Conservation (phyloP, 192 early-diverging fungal species). For the Anaeromyces robustus region DNA sequence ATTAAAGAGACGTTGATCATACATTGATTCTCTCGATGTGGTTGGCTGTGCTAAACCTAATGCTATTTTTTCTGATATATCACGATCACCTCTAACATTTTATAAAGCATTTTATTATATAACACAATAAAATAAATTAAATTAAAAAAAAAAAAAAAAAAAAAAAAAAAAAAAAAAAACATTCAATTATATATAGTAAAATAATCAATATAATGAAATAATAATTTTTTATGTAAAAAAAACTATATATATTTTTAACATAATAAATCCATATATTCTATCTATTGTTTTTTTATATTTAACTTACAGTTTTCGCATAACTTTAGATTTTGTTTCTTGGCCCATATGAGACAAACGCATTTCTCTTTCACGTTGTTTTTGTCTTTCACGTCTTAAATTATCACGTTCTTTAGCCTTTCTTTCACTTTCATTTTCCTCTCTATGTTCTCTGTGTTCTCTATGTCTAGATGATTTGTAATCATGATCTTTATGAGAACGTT, state of each 20-base stretch:
- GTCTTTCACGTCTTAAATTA: conserved; percentile 63
- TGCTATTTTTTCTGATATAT: conserved; percentile 98
- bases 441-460: conserved; percentile 29
- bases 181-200: conserved; percentile 13
- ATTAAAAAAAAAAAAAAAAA: background rate
- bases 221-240: no score
- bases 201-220: no score
- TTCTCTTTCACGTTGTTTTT: conserved; percentile 74
- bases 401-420: conserved; percentile 61
- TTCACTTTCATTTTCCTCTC: conserved; percentile 38
- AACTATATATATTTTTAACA: no score
- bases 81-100: conserved; percentile 51
- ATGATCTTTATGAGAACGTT: conserved; percentile 9
- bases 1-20: conserved; percentile 90
- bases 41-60: conserved; percentile 90
- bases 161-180: conserved; percentile 8
- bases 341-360: conserved; percentile 78
- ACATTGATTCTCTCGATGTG: conserved; percentile 73
- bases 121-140: no score
- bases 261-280: no score
- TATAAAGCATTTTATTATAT: no score
- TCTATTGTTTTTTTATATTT: background rate
- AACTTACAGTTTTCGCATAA: conserved; percentile 28
- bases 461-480: conserved; percentile 20
- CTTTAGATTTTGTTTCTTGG: conserved; percentile 65